Evolutionary conservation across 495 filamentous ascomycete species (phyloP).

Genomic region (Cercophora scortea): DNA sequence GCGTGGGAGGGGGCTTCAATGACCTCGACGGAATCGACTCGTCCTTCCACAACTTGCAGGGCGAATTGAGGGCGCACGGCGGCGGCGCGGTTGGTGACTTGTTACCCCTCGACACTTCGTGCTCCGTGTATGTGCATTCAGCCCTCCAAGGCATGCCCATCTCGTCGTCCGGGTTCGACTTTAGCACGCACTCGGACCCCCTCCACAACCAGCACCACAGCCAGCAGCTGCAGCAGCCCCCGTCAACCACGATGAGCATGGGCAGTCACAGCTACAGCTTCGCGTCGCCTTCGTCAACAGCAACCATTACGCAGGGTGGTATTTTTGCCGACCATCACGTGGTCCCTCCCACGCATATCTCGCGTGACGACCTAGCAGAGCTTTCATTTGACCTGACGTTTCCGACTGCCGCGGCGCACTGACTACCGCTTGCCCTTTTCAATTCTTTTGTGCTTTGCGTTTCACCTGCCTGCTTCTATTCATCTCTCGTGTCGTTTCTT

Average conservation of each 20-base stretch:
- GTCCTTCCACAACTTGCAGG: constrained; percentile 4
- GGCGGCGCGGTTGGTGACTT: background rate
- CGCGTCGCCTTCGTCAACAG: constrained; percentile 29
- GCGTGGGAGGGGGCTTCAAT: constrained; percentile 23
- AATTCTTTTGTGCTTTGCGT: background rate
- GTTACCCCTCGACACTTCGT: constrained; percentile 18
- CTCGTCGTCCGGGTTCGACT: constrained; percentile 32
- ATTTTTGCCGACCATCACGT: constrained; percentile 13
- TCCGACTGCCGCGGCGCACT: background rate
- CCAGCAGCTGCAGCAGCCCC: background rate
- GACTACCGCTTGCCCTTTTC: background rate
- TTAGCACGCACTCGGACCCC: constrained; percentile 2
- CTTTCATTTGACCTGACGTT: constrained; percentile 18
- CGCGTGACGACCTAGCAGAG: constrained; percentile 14
- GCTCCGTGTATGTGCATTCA: constrained; percentile 6
- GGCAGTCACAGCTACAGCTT: constrained; percentile 26
- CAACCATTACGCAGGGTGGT: constrained; percentile 29
- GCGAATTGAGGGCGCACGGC: constrained; percentile 8
- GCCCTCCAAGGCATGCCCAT: constrained; percentile 26
- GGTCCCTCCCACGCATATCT: constrained; percentile 6
- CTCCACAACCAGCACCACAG: constrained; percentile 7
- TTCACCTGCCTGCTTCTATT: background rate
- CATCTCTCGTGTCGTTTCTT: background rate
- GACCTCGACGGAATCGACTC: constrained; percentile 7
- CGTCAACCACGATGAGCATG: constrained; percentile 19